Evolutionary conservation across 345 rosid species (phyloP).

Genomic region (Erysimum cheiranthoides): DNA sequence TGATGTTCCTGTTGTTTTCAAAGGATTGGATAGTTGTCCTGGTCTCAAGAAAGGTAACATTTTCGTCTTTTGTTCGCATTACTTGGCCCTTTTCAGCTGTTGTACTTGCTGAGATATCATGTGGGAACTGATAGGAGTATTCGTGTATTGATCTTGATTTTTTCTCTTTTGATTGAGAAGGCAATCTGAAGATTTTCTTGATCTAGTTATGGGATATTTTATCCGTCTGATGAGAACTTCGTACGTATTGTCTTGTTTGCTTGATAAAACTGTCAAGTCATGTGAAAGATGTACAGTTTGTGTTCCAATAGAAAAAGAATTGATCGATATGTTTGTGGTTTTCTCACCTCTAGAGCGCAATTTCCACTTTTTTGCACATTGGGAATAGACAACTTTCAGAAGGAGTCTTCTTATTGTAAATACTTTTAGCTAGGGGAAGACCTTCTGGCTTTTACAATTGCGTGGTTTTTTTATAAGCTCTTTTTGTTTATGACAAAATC

Average conservation of each 20-base stretch:
- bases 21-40: slow-evolving; percentile 74
- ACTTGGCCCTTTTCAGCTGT: not conserved
- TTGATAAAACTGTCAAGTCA: too few species aligned
- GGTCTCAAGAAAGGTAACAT: slow-evolving; percentile 79
- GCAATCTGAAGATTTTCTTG: not conserved
- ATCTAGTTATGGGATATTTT: not conserved
- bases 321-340: not conserved
- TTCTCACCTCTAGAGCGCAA: not conserved
- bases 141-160: slow-evolving; percentile 5
- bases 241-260: too few species aligned
- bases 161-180: not conserved
- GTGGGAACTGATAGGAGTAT: not conserved
- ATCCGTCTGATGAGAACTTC: not conserved
- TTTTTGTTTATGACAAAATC: not conserved
- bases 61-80: not conserved
- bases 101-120: not conserved
- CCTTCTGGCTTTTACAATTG: not conserved
- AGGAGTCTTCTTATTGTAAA: not conserved
- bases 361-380: not conserved
- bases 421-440: not conserved
- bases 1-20: slow-evolving; percentile 85
- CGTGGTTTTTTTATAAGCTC: not conserved
- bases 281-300: too few species aligned
- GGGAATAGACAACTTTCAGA: not conserved
- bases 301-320: too few species aligned